Evolutionary conservation across 1,139 yeast genomes (phyloP).

Genomic region (Geotrichum europaeum): DNA sequence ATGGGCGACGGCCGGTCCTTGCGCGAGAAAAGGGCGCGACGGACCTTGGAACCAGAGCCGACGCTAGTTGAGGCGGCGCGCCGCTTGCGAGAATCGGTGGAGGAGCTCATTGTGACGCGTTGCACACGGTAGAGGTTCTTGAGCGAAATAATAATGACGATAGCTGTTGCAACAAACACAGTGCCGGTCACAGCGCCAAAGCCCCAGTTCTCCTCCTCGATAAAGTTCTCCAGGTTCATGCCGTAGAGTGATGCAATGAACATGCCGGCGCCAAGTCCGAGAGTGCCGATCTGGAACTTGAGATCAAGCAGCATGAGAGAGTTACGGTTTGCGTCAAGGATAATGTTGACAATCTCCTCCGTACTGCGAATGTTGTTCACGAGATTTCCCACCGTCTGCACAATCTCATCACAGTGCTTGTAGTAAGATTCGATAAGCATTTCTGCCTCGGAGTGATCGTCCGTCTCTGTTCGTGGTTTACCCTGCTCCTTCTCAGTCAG

Average conservation of each 20-base stretch:
- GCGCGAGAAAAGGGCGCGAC: background rate
- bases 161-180: conserved; percentile 38
- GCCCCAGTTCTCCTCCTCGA: conserved; percentile 72
- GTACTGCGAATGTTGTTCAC: conserved; percentile 85
- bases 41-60: background rate
- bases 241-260: conserved; percentile 86
- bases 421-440: conserved; percentile 89
- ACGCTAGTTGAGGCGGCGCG: background rate
- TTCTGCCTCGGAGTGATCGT: conserved; percentile 58
- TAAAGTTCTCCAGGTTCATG: conserved; percentile 87
- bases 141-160: conserved; percentile 38
- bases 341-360: conserved; percentile 92
- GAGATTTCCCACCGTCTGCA: conserved; percentile 83
- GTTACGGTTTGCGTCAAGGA: conserved; percentile 90
- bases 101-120: conserved; percentile 58
- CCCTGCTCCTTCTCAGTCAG: conserved; percentile 47
- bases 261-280: conserved; percentile 83
- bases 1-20: background rate
- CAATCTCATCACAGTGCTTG: conserved; percentile 93
- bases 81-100: conserved; percentile 5
- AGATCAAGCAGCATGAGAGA: conserved; percentile 87
- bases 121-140: conserved; percentile 51
- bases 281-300: conserved; percentile 80
- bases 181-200: conserved; percentile 56
- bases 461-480: conserved; percentile 36